Conservation (phyloP, 208 protist genomes). For the Crithidia expoeki region DNA sequence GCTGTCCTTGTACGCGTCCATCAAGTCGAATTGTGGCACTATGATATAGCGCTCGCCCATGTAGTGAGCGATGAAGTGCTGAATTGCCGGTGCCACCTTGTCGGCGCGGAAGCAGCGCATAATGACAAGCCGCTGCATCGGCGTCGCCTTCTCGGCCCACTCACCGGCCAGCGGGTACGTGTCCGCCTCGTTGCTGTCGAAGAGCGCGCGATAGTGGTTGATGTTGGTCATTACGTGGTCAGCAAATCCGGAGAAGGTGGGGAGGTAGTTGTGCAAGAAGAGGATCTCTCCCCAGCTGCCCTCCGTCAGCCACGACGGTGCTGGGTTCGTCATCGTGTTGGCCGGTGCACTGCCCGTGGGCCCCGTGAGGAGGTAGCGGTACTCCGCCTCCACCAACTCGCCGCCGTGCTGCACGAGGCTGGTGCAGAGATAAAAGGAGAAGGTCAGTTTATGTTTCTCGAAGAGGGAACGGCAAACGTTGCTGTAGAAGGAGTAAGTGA, state of each 20-base stretch:
- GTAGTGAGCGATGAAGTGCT: slow-evolving; percentile 92
- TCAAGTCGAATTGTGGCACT: slow-evolving; percentile 95
- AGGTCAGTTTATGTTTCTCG: slow-evolving; percentile 98
- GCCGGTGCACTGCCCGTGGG: slow-evolving; percentile 63
- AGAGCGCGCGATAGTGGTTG: slow-evolving; percentile 90
- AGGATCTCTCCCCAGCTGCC: slow-evolving; percentile 93
- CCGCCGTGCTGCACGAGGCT: slow-evolving; percentile 84
- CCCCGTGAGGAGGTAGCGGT: slow-evolving; percentile 91
- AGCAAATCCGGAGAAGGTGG: slow-evolving; percentile 81
- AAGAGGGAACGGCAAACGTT: slow-evolving; percentile 99
- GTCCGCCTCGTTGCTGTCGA: slow-evolving; percentile 90
- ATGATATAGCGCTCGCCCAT: slow-evolving; percentile 95
- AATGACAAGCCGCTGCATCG: slow-evolving; percentile 94
- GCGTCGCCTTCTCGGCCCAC: slow-evolving; percentile 81
- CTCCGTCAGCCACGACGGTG: slow-evolving; percentile 93
- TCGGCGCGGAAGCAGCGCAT: slow-evolving; percentile 96
- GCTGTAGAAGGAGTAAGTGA: slow-evolving; percentile 97
- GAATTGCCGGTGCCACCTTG: slow-evolving; percentile 94
- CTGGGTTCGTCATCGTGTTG: slow-evolving; percentile 81
- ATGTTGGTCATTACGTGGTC: slow-evolving; percentile 83
- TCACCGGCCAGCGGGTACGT: slow-evolving; percentile 76
- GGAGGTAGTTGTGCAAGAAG: slow-evolving; percentile 81
- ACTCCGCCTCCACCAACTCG: slow-evolving; percentile 89
- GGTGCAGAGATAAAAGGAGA: slow-evolving; percentile 96
- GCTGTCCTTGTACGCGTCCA: slow-evolving; percentile 94